A percentile compares a stretch with the other conserved stretches of the same genome.
Conservation (phyloP, 441 rosid genomes). For the Gossypium gossypioides region DNA sequence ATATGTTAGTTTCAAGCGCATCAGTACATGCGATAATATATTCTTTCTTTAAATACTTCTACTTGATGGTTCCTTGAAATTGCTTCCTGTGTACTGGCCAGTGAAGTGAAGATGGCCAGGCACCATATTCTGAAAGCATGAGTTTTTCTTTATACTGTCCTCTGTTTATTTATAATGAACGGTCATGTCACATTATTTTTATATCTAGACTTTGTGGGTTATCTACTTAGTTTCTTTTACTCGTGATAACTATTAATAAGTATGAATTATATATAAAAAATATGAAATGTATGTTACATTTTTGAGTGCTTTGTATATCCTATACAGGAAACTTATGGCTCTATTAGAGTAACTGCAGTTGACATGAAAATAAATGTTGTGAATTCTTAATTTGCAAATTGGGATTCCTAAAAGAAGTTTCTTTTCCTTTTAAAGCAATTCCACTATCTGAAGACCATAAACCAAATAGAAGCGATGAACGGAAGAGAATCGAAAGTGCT, state of each 20-base stretch:
- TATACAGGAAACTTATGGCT: not conserved
- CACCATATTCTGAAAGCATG: not conserved
- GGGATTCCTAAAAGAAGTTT: not conserved
- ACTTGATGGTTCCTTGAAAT: not conserved
- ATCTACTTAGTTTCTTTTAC: not conserved
- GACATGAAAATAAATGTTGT: slow-evolving; percentile 3
- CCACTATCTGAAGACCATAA: slow-evolving; percentile 97
- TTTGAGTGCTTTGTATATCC: not conserved
- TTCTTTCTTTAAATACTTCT: not conserved
- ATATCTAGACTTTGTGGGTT: not conserved
- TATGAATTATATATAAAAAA: not conserved
- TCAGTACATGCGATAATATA: not conserved
- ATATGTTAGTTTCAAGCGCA: not conserved
- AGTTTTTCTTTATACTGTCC: not conserved
- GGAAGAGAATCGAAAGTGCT: slow-evolving; percentile 92
- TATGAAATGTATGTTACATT: not conserved
- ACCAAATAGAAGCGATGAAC: slow-evolving; percentile 93
- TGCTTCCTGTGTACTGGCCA: not conserved
- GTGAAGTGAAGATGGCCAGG: not conserved
- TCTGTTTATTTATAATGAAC: not conserved
- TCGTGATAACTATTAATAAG: not conserved
- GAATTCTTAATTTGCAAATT: not conserved
- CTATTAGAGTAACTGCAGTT: not conserved
- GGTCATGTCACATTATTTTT: not conserved
- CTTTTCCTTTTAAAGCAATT: slow-evolving; percentile 47